phyloP scores from a whole-genome alignment of 2,329 filamentous ascomycete species.

The Paecilomyces dactylethromorphus region DNA sequence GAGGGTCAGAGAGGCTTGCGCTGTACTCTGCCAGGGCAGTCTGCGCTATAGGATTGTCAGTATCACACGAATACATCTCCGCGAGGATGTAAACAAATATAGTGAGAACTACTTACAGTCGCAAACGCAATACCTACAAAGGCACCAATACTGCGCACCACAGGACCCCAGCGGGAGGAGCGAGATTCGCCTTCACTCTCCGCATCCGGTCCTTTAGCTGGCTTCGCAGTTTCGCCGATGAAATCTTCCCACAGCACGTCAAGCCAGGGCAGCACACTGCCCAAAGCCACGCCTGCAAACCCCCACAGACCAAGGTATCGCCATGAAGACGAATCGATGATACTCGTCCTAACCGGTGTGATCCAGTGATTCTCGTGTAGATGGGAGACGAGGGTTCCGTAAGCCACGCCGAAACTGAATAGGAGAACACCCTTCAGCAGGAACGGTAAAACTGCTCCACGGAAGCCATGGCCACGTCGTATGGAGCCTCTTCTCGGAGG shows the following conservation, averaged over 20 bases:
- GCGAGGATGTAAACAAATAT: background rate
- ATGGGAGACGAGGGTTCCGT: conserved; percentile 74
- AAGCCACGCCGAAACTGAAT: conserved; percentile 72
- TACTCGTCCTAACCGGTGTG: conserved; percentile 54
- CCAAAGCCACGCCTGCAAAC: conserved; percentile 66
- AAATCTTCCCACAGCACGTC: conserved; percentile 64
- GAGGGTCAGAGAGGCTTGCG: conserved; percentile 86
- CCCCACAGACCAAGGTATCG: conserved; percentile 78
- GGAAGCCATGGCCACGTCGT: conserved; percentile 32
- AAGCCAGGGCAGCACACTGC: conserved; percentile 75
- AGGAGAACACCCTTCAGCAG: conserved; percentile 57
- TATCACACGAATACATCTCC: conserved; percentile 3
- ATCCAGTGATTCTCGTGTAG: conserved; percentile 64
- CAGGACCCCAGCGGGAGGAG: conserved; percentile 58
- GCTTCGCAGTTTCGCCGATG: conserved; percentile 21
- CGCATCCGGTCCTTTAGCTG: conserved; percentile 18
- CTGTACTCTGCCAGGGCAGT: conserved; percentile 85
- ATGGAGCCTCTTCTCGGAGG: conserved; percentile 27
- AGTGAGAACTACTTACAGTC: conserved; percentile 63
- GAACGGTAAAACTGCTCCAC: conserved; percentile 47
- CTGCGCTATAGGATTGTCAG: conserved; percentile 55
- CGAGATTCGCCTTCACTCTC: conserved; percentile 22
- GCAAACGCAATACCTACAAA: conserved; percentile 70
- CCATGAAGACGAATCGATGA: conserved; percentile 52
- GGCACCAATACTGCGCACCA: conserved; percentile 62